A percentile compares a stretch with the other conserved stretches of the same genome.
Conservation (phyloP, 345 rosid genomes). For the Syzygium oleosum region DNA sequence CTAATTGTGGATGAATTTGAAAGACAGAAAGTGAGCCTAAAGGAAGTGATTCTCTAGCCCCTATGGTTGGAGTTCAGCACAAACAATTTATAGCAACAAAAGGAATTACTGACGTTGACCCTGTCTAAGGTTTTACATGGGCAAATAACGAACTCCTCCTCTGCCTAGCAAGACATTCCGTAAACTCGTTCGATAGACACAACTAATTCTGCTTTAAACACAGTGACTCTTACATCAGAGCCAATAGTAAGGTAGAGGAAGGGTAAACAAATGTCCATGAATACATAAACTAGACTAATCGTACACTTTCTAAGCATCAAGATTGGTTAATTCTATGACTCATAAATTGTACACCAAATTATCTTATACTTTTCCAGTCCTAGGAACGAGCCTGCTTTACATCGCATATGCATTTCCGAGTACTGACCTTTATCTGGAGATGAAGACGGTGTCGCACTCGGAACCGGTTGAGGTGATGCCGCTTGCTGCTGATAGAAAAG, state of each 20-base stretch:
- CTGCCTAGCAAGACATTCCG: not conserved
- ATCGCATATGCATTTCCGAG: not conserved
- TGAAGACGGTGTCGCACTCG: not conserved
- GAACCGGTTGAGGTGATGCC: not conserved
- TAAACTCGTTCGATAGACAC: too few relatives aligned
- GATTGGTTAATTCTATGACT: not conserved
- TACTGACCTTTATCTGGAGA: conserved; percentile 11
- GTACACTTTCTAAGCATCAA: not conserved
- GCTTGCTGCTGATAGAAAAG: not conserved
- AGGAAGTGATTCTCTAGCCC: not conserved
- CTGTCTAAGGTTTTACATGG: not conserved
- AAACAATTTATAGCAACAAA: not conserved
- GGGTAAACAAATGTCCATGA: not conserved
- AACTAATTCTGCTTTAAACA: too few relatives aligned
- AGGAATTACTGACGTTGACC: not conserved
- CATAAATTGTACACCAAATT: not conserved
- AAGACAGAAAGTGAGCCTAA: not conserved
- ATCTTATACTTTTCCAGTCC: not conserved
- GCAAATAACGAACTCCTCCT: not conserved
- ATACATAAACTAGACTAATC: not conserved
- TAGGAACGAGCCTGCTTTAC: not conserved
- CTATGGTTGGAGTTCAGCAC: not conserved
- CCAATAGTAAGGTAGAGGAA: not conserved
- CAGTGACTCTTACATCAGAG: not conserved
- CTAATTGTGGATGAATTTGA: not conserved